Evolutionary conservation across 129 eudicot genomes (phyloP), one percentile per base, ranked within the genome.

Genomic region (Heracleum sosnowskyi): DNA sequence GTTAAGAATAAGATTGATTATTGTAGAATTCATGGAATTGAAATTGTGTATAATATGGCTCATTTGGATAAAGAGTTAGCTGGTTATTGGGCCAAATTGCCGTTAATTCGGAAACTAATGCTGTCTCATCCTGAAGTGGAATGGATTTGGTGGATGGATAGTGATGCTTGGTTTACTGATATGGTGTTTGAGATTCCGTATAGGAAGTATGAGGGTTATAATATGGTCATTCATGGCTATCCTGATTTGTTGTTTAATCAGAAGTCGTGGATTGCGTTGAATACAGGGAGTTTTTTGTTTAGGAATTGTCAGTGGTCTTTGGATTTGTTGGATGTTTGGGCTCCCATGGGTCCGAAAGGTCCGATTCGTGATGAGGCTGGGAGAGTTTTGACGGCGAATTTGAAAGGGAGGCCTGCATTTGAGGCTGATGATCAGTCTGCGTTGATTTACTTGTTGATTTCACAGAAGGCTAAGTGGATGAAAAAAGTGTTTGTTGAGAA

Each of bases 141-240:
- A 78, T 94, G 98, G 98, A 85, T 94, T 85, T 94, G 98, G 98
- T 94, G 98, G 98, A 86, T 94, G 93, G 98, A 94, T 75, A 94
- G 98, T 83, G 98, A 94, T 86, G 98, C 98, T 2, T 77, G 91
- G 89, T 94, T 94, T 69, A 94, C 98, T 4, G 98, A 94, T 83
- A 94, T 94, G 98, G 89, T 82, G 7, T 94, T 94, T 40, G 98
- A 94, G 66, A 66, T 94, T 45, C 98, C 98, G 0, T 75, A 84
- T 15, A 36, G 74, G 0, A 94, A 90, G 82, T 94, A 94, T 69
- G 85, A 89, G 40, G 84, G 82, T 11, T 79, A 85, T 46, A 91
- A 94, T 74, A 51, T 94, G 87, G 90, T 94, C 40, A 91, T 94
- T 55, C 98, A 94, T 78, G 98, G 98, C 13, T 94, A 91, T 73